These are phyloP conservation scores for Colletotrichum sp. DNA, from an alignment of 2,329 filamentous ascomycete species.

Conservation along the genomic window DNA sequence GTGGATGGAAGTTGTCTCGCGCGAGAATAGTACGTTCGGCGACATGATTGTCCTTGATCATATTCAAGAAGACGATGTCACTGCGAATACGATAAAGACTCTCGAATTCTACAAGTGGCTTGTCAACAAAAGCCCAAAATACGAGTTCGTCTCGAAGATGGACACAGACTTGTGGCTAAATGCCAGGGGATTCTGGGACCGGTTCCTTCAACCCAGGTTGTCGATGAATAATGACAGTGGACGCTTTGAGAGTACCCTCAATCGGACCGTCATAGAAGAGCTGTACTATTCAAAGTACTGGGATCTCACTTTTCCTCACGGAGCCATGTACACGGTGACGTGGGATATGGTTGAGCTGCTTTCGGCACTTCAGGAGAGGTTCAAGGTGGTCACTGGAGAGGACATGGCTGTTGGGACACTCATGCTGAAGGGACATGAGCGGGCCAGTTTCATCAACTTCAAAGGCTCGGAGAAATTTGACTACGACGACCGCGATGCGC, in stretches of 20 bases:
- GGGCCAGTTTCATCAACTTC: conserved; percentile 32
- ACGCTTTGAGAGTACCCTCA: conserved; percentile 12
- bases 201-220: conserved; percentile 29
- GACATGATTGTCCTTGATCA: conserved; percentile 39
- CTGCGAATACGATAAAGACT: conserved; percentile 38
- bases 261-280: conserved; percentile 32
- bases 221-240: conserved; percentile 16
- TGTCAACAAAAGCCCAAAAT: conserved; percentile 22
- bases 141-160: conserved; percentile 37
- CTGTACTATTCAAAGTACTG: conserved; percentile 28
- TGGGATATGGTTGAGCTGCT: conserved; percentile 36
- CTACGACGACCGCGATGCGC: conserved; percentile 31
- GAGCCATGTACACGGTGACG: conserved; percentile 37
- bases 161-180: conserved; percentile 38
- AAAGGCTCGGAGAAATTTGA: conserved; percentile 34
- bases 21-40: conserved; percentile 36
- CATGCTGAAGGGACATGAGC: conserved; percentile 29
- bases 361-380: conserved; percentile 27
- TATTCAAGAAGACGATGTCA: conserved; percentile 32
- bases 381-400: conserved; percentile 31
- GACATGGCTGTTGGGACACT: conserved; percentile 34
- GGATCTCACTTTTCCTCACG: conserved; percentile 33
- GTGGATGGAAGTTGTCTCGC: conserved; percentile 29
- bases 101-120: conserved; percentile 37
- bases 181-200: conserved; percentile 34